phyloP scores from a whole-genome alignment of 2,329 filamentous ascomycete genomes.

The Cladosporium velox region DNA sequence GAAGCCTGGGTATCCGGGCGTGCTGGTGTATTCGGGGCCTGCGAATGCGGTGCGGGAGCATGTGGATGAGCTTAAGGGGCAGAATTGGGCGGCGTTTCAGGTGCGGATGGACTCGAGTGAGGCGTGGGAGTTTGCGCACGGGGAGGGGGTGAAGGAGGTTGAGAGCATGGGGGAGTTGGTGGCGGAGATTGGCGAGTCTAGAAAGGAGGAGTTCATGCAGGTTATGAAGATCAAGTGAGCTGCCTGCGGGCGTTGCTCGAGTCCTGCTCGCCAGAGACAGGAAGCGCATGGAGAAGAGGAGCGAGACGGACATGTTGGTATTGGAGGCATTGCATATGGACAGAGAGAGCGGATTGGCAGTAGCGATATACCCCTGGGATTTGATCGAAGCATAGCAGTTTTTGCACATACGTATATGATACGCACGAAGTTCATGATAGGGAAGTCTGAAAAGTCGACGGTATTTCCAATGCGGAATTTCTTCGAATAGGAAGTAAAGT shows the following conservation, averaged over 20 bases:
- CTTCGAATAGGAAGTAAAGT: neutral
- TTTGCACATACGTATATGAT: neutral
- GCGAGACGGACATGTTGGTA: neutral
- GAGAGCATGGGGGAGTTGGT: slow-evolving; percentile 50
- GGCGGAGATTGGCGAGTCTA: slow-evolving; percentile 36
- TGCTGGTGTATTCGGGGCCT: slow-evolving; percentile 48
- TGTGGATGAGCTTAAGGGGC: slow-evolving; percentile 44
- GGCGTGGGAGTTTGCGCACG: slow-evolving; percentile 44
- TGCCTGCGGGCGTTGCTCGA: neutral
- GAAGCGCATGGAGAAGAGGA: neutral
- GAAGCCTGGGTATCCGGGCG: slow-evolving; percentile 50
- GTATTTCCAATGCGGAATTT: neutral
- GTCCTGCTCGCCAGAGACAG: neutral
- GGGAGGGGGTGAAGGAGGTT: slow-evolving; percentile 44
- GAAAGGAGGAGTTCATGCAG: slow-evolving; percentile 36
- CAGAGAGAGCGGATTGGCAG: neutral
- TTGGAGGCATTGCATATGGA: neutral
- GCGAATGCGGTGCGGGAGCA: slow-evolving; percentile 42
- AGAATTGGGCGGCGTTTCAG: slow-evolving; percentile 52
- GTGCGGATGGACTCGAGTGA: slow-evolving; percentile 44
- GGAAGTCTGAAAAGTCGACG: neutral
- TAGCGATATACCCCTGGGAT: slow-evolving; percentile 15
- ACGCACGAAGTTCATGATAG: neutral
- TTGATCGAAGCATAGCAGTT: neutral
- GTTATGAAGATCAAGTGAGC: slow-evolving; percentile 39